Base-by-base conservation (phyloP, 23 red algal genomes). In the Gracilaria gracilis region DNA sequence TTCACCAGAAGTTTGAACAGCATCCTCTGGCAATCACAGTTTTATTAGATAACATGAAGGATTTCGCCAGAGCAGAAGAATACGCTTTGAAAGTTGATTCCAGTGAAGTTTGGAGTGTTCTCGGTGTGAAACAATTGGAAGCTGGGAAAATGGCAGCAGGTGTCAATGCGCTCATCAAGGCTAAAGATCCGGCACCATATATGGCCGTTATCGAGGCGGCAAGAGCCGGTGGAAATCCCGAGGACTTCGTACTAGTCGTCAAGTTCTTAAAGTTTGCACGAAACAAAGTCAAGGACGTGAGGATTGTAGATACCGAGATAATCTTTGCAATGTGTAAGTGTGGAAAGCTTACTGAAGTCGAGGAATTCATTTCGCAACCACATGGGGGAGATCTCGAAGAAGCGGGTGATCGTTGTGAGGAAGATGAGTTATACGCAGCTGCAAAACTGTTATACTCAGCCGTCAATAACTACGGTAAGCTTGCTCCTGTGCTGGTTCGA, bases 321-420 rank as follows among this genome's bases (percentile, higher is more conserved):
- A 81, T 96, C 21, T 99, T 93, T 67, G 94, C 89, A 21, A 85
- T 99, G 75, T 91, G 87, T 79, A 90, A 92, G 61, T 98, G 96
- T 82, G 81, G 88, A 31, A 89, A 75, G 57, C 84, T 96, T 21
- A 89, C 92, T 27, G 93, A 99, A 82, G 65, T 99, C 50, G 97
- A 99, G 70, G 97, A 99, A 80, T 91, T 99, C 53, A 85, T 99
- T 34, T 87, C 88, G 24, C 79, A 84, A 92, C 94, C 94, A 23
- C 82, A 99, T 73, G 89, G 94, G 27, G 97, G 94, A 24, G 93
- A 99, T 87, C 76, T 99, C 19, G 97, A 99, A 40, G 97, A 95
- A 82, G 97, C 93, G 28, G 94, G 92, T 40, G 93, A 99, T 44
- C 97, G 97, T 11, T 95, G 93, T 84, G 87, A 89, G 32, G 92